Percentiles rank a stretch among this genome's conserved stretches.
These are phyloP conservation scores for Ceraceosorus bombacis DNA, from an alignment of 1,284 basidiomycete genomes.

Conservation along the genomic window DNA sequence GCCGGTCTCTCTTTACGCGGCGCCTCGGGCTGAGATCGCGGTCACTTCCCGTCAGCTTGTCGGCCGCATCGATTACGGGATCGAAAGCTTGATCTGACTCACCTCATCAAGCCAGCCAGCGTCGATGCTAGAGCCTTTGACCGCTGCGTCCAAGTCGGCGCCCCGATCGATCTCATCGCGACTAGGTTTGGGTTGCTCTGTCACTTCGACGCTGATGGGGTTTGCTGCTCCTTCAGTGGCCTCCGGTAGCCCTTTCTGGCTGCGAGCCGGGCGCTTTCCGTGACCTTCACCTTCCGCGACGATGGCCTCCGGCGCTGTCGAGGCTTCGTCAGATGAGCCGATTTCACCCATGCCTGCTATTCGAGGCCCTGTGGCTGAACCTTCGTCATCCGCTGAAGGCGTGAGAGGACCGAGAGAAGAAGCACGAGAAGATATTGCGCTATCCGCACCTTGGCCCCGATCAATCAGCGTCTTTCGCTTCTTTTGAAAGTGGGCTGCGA, in stretches of 20 bases:
- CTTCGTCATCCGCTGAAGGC: slow-evolving; percentile 5
- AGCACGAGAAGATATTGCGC: background rate
- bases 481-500: too few relatives aligned
- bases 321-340: slow-evolving; percentile 11
- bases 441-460: background rate
- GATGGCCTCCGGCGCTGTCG: slow-evolving; percentile 3
- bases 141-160: slow-evolving; percentile 24
- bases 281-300: slow-evolving; percentile 11
- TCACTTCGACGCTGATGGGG: background rate
- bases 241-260: slow-evolving; percentile 12
- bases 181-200: slow-evolving; percentile 1
- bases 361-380: slow-evolving; percentile 2
- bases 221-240: slow-evolving; percentile 6
- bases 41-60: slow-evolving; percentile 11
- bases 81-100: background rate
- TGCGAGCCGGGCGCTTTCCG: slow-evolving; percentile 13
- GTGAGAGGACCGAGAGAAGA: slow-evolving; percentile 7
- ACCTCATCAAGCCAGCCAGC: slow-evolving; percentile 2
- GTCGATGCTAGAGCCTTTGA: slow-evolving; percentile 17
- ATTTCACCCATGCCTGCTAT: background rate
- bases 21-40: slow-evolving; percentile 21
- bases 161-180: slow-evolving; percentile 21
- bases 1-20: slow-evolving; percentile 55
- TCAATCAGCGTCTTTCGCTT: too few relatives aligned
- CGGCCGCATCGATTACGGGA: background rate